phyloP scores from a whole-genome alignment of 768 basidiomycete genomes.

The Pulveroboletus frians region DNA sequence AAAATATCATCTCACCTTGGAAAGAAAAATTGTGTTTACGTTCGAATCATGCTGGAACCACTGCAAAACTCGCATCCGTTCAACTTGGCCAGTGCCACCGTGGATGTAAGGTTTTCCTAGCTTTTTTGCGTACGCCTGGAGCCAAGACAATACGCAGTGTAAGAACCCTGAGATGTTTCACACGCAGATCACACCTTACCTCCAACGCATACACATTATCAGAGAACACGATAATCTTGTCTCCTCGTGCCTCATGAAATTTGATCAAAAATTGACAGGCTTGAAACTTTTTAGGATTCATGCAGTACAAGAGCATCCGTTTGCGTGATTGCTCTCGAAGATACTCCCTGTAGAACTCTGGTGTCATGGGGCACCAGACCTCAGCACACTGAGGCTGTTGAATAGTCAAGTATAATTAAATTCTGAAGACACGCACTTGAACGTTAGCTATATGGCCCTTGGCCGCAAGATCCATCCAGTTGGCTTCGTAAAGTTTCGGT shows the following conservation, averaged over 20 bases:
- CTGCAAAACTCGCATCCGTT: slow-evolving; percentile 91
- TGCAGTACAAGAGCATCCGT: slow-evolving; percentile 95
- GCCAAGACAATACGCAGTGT: not conserved
- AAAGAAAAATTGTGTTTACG: slow-evolving; percentile 97
- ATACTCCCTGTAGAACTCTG: slow-evolving; percentile 98
- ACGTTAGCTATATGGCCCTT: slow-evolving; percentile 99
- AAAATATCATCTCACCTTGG: slow-evolving; percentile 57
- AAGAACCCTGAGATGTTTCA: not conserved
- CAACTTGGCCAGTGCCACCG: slow-evolving; percentile 90
- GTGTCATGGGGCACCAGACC: slow-evolving; percentile 99
- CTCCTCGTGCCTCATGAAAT: slow-evolving; percentile 95
- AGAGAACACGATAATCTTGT: slow-evolving; percentile 99
- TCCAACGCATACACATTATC: slow-evolving; percentile 97
- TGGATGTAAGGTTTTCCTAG: slow-evolving; percentile 94
- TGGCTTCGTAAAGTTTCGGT: slow-evolving; percentile 98
- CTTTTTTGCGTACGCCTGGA: slow-evolving; percentile 87
- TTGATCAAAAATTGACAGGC: slow-evolving; percentile 98
- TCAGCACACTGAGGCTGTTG: slow-evolving; percentile 75
- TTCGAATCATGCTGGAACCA: slow-evolving; percentile 93
- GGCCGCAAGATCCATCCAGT: slow-evolving; percentile 99
- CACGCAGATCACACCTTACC: slow-evolving; percentile 41
- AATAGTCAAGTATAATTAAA: not conserved
- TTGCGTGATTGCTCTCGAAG: slow-evolving; percentile 88
- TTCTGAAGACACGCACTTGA: slow-evolving; percentile 56
- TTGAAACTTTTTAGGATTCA: slow-evolving; percentile 99